Evolutionary conservation across 768 basidiomycete species (phyloP).

Genomic region (Pleurotus djamor): DNA sequence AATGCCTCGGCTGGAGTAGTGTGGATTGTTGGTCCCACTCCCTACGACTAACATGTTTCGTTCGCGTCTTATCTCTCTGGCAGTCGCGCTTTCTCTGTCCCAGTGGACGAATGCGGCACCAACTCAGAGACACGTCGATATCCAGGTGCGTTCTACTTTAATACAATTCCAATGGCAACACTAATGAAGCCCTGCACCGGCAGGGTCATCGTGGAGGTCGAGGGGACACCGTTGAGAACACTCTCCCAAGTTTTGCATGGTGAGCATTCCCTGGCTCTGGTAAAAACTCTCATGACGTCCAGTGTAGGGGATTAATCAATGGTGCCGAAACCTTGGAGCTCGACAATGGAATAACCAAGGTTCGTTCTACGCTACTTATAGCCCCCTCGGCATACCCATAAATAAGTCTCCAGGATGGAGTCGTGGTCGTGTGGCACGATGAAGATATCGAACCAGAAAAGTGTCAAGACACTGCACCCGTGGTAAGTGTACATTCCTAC

Average conservation of each 20-base stretch:
- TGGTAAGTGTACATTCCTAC: conserved; percentile 27
- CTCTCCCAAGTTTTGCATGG: conserved; percentile 77
- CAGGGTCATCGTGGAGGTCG: conserved; percentile 78
- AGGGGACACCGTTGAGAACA: conserved; percentile 73
- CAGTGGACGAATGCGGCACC: neutral
- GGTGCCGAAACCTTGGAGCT: conserved; percentile 77
- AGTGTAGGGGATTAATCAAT: conserved; percentile 64
- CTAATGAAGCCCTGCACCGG: too few relatives aligned
- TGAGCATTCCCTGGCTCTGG: conserved; percentile 23
- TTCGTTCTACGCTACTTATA: conserved; percentile 18
- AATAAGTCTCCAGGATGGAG: conserved; percentile 53
- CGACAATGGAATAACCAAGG: conserved; percentile 77
- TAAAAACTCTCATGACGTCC: neutral
- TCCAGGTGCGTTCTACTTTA: too few relatives aligned
- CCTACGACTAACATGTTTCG: neutral
- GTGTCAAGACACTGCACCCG: conserved; percentile 67
- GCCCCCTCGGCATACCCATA: neutral
- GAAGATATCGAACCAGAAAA: conserved; percentile 60
- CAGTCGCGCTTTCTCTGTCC: neutral
- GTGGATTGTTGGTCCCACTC: neutral
- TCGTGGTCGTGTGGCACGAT: conserved; percentile 82
- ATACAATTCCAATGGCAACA: too few relatives aligned
- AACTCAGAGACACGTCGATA: neutral
- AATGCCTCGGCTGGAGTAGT: neutral
- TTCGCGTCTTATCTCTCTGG: neutral